Conservation (phyloP, 75 land plant genomes). For the Cunninghamia lanceolata region DNA sequence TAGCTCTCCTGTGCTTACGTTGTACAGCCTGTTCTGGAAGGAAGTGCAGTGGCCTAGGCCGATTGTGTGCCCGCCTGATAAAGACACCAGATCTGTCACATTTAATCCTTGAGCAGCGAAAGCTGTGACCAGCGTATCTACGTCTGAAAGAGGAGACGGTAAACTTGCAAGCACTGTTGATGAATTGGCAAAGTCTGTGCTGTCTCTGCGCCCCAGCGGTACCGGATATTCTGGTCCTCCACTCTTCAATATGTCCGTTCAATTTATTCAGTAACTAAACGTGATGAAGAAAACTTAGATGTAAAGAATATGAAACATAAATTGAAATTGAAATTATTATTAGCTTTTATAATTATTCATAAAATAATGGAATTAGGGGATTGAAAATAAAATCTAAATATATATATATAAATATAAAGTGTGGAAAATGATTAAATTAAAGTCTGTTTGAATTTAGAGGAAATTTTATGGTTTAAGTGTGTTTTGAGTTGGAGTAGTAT, state of each 20-base stretch:
- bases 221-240: slow-evolving; percentile 13
- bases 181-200: slow-evolving; percentile 17
- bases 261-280: background rate
- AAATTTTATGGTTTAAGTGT: too few relatives aligned
- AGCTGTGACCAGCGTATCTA: slow-evolving; percentile 12
- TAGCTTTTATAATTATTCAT: too few relatives aligned
- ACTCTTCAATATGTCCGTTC: background rate
- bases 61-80: slow-evolving; percentile 33
- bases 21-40: background rate
- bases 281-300: too few relatives aligned
- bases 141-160: slow-evolving; percentile 19
- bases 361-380: too few relatives aligned
- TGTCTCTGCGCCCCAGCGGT: slow-evolving; percentile 12
- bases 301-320: too few relatives aligned
- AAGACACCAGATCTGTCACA: slow-evolving; percentile 47
- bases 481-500: too few relatives aligned
- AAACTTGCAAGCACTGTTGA: slow-evolving; percentile 15
- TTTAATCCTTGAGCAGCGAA: slow-evolving; percentile 31
- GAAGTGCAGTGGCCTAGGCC: background rate
- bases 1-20: background rate
- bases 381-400: too few relatives aligned
- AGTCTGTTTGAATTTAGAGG: too few relatives aligned
- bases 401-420: too few relatives aligned
- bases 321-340: too few relatives aligned
- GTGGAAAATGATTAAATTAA: too few relatives aligned